Conservation (phyloP, 2,329 filamentous ascomycete species). For the Diaporthe destruens region DNA sequence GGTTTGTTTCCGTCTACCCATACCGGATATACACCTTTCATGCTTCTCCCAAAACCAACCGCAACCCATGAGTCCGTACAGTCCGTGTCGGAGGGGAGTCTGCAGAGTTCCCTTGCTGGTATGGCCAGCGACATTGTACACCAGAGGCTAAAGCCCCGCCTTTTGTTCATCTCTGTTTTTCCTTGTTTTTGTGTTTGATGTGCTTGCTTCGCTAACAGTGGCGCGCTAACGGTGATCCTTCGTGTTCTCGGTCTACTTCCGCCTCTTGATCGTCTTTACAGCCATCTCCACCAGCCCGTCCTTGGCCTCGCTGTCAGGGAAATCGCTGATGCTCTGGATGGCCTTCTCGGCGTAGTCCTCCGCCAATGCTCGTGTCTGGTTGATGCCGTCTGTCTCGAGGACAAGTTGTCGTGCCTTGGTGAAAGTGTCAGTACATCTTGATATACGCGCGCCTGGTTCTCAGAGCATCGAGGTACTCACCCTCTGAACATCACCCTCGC, state of each 20-base stretch:
- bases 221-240: background rate
- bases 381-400: conserved; percentile 84
- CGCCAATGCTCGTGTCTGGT: conserved; percentile 90
- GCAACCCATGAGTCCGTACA: conserved; percentile 5
- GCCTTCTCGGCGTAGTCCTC: conserved; percentile 93
- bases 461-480: conserved; percentile 64
- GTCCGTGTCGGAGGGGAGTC: conserved; percentile 29
- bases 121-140: background rate
- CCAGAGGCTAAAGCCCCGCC: background rate
- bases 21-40: background rate
- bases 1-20: background rate
- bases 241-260: conserved; percentile 70
- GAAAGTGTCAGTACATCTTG: conserved; percentile 28
- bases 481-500: conserved; percentile 85
- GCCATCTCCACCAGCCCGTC: conserved; percentile 93
- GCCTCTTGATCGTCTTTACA: conserved; percentile 87
- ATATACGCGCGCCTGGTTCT: no score
- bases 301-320: conserved; percentile 96
- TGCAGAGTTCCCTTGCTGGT: background rate
- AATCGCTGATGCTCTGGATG: conserved; percentile 82
- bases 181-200: background rate
- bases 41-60: conserved; percentile 11
- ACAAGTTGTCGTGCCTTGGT: conserved; percentile 87
- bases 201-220: background rate
- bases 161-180: background rate